Evolutionary conservation across 768 basidiomycete species (phyloP).

Genomic region (Suillus luteus): DNA sequence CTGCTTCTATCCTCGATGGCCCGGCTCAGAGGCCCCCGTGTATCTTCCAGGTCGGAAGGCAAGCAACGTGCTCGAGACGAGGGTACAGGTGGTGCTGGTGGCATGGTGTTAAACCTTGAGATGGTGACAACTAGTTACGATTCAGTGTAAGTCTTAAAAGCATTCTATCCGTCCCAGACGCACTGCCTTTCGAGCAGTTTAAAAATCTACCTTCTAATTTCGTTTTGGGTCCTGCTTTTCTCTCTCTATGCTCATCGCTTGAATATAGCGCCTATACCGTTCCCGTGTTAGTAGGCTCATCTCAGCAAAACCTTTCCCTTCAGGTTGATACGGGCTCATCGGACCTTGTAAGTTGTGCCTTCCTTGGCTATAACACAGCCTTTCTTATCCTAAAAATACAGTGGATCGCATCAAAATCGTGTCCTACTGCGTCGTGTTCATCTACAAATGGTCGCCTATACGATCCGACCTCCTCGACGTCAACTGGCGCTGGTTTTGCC

Average conservation of each 20-base stretch:
- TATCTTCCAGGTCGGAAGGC: constrained; percentile 12
- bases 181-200: background rate
- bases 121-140: constrained; percentile 54
- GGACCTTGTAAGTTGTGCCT: constrained; percentile 58
- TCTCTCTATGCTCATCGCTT: constrained; percentile 6
- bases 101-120: constrained; percentile 59
- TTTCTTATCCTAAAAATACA: constrained; percentile 27
- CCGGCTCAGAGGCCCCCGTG: constrained; percentile 1
- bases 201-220: background rate
- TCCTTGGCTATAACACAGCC: constrained; percentile 2
- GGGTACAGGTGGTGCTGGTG: constrained; percentile 51
- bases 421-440: constrained; percentile 55
- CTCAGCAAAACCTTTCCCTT: constrained; percentile 53
- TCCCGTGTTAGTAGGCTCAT: constrained; percentile 54
- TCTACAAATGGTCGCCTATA: constrained; percentile 52
- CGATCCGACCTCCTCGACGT: constrained; percentile 49
- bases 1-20: constrained; percentile 2
- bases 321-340: constrained; percentile 85
- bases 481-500: constrained; percentile 45
- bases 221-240: background rate
- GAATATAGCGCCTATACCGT: constrained; percentile 63
- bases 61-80: constrained; percentile 31
- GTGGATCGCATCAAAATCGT: constrained; percentile 77
- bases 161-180: background rate
- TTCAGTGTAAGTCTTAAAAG: constrained; percentile 54